A percentile compares a stretch with the other conserved stretches of the same genome.
phyloP scores from a whole-genome alignment of 2,329 filamentous ascomycete species.

The Xylariales sp. region DNA sequence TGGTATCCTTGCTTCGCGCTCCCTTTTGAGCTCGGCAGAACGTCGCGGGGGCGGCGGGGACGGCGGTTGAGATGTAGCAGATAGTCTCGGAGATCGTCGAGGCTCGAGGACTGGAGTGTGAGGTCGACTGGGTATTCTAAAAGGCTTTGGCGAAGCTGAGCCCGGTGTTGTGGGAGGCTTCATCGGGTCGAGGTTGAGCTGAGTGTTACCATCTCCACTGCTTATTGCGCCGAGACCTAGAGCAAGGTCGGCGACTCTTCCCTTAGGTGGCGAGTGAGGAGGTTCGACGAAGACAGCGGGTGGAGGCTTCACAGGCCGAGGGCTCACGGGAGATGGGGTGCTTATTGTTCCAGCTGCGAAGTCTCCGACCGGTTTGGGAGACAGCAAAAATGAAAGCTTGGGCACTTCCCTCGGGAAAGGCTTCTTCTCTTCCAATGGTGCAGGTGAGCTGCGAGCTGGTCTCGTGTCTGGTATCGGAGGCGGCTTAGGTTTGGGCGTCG shows the following conservation, averaged over 20 bases:
- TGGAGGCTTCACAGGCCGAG: conserved; percentile 48
- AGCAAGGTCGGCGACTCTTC: conserved; percentile 24
- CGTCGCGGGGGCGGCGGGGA: conserved; percentile 61
- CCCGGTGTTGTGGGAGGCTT: conserved; percentile 35
- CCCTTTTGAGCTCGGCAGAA: conserved; percentile 54
- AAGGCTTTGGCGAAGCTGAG: conserved; percentile 35
- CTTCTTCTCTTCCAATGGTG: conserved; percentile 16
- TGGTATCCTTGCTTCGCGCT: conserved; percentile 34
- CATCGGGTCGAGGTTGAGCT: conserved; percentile 41
- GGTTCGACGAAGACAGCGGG: conserved; percentile 62
- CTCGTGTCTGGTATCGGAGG: conserved; percentile 26
- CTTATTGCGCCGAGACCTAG: conserved; percentile 22
- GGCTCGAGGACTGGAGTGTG: conserved; percentile 47
- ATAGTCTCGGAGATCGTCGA: conserved; percentile 42
- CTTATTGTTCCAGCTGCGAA: conserved; percentile 30
- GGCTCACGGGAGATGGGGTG: conserved; percentile 39
- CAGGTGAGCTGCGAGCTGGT: conserved; percentile 20
- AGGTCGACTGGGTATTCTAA: conserved; percentile 52
- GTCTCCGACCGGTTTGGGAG: conserved; percentile 14
- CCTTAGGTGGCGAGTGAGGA: conserved; percentile 63
- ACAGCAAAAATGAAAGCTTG: conserved; percentile 12
- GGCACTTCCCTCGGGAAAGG: conserved; percentile 18
- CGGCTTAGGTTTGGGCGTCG: conserved; percentile 27
- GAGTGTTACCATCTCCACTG: conserved; percentile 41
- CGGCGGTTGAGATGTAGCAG: conserved; percentile 44